Evolutionary conservation across 768 basidiomycete species (phyloP).

Genomic region (Dentipellis fragilis): DNA sequence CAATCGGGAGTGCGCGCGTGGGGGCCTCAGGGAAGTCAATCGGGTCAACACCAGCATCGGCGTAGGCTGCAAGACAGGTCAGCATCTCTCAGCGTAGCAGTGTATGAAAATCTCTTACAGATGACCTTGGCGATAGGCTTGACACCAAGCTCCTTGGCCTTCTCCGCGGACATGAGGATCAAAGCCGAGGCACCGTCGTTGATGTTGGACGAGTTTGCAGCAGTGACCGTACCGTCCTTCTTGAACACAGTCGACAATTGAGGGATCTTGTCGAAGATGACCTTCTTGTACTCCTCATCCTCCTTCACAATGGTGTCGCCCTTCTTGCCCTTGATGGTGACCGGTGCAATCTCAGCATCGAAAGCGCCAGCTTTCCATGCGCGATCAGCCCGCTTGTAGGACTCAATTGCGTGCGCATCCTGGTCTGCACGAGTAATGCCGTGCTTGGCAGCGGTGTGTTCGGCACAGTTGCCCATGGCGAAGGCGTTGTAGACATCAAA

Average conservation of each 20-base stretch:
- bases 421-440: conserved; percentile 78
- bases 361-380: conserved; percentile 87
- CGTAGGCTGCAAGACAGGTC: conserved; percentile 55
- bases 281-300: conserved; percentile 97
- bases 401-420: conserved; percentile 88
- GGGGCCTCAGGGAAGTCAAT: conserved; percentile 97
- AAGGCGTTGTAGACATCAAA: conserved; percentile 97
- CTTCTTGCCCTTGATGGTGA: conserved; percentile 90
- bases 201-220: conserved; percentile 91
- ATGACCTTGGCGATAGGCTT: conserved; percentile 91
- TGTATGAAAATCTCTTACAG: conserved; percentile 47
- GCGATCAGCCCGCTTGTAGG: conserved; percentile 85
- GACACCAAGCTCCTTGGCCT: conserved; percentile 82
- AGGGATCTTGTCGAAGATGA: conserved; percentile 91
- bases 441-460: conserved; percentile 73
- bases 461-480: conserved; percentile 97
- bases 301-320: conserved; percentile 82
- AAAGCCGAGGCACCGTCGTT: conserved; percentile 96
- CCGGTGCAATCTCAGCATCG: conserved; percentile 78
- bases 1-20: conserved; percentile 80
- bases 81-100: conserved; percentile 4
- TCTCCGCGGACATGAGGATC: conserved; percentile 89
- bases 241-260: conserved; percentile 84
- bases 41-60: conserved; percentile 93
- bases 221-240: conserved; percentile 82